Evolutionary conservation across 2,329 filamentous ascomycete species (phyloP), one percentile per base, ranked within the genome.

Genomic region (Trichoderma aggressivum): DNA sequence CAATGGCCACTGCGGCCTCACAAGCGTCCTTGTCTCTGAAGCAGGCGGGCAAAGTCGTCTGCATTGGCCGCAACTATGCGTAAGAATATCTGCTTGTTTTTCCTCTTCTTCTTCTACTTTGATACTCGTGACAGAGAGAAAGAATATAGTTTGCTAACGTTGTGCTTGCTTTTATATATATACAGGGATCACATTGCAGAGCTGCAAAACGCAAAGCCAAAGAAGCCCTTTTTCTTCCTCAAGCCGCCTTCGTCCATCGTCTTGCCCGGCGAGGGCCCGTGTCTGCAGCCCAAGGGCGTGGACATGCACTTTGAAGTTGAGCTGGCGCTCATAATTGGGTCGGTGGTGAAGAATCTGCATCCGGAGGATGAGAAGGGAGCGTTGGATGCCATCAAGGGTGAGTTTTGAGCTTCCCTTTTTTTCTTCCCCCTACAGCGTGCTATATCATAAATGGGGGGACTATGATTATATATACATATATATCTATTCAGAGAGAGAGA

Each of bases 171-270:
- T 21, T 18, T 36, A n/a, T n/a, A n/a, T 4, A 3, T 28, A 3
- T 5, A 96, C 16, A 96, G 93, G 78, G 96, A 97, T 82, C 96
- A 99, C 83, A 92, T 98, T 79, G 89, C 91, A 74, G 96, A 99
- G 85, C 88, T 99, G 76, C 94, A 94, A 82, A 97, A 91, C 82
- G 86, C 87, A 72, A 90, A 90, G 75, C 96, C 96, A 64, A 97
- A 96, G 81, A 94, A 98, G 82, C 96, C 96, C 30, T 98, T 99
- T 85, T 99, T 98, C 90, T 99, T 99, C 87, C 89, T 98, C 76
- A 99, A 99, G 87, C 96, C 96, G 2, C 84, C 94, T 0, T 93
- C 92, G 53, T 93, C 94, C 4, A 93, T 99, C 76, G 88, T 98
- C 5, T 86, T 92, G 26, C 94, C 94, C 0, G 88, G 89, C 32